A percentile compares a stretch with the other conserved stretches of the same genome.
phyloP scores from a whole-genome alignment of 371 early-diverging fungal species.

The Actinomortierella ambigua region DNA sequence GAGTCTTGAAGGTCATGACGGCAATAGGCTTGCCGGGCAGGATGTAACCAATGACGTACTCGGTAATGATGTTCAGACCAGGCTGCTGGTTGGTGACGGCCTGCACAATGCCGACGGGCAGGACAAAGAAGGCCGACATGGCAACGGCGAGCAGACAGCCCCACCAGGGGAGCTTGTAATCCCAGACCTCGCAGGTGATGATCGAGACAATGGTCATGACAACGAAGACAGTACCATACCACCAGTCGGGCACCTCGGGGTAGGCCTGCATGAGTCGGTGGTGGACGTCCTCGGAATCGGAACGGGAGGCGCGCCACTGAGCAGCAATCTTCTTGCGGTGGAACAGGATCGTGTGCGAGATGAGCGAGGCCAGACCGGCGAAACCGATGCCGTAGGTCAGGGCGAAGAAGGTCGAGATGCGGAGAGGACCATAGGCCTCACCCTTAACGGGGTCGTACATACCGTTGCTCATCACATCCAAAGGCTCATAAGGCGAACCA shows the following conservation, averaged over 20 bases:
- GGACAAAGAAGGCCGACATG: slow-evolving; percentile 64
- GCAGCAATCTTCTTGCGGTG: slow-evolving; percentile 50
- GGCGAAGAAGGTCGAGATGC: slow-evolving; percentile 65
- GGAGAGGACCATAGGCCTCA: slow-evolving; percentile 55
- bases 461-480: slow-evolving; percentile 50
- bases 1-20: slow-evolving; percentile 52
- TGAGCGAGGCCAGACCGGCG: slow-evolving; percentile 53
- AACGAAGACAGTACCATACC: slow-evolving; percentile 69
- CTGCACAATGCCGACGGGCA: slow-evolving; percentile 80
- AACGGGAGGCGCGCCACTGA: slow-evolving; percentile 24
- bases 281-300: slow-evolving; percentile 25
- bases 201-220: slow-evolving; percentile 62
- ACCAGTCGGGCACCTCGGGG: slow-evolving; percentile 72
- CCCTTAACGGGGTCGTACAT: slow-evolving; percentile 51
- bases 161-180: slow-evolving; percentile 72
- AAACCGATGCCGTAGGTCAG: slow-evolving; percentile 51
- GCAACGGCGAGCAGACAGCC: slow-evolving; percentile 67
- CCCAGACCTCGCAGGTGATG: slow-evolving; percentile 57
- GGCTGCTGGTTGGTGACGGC: slow-evolving; percentile 73
- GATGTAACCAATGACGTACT: slow-evolving; percentile 60
- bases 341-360: slow-evolving; percentile 56
- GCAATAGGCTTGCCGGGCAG: slow-evolving; percentile 55
- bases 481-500: slow-evolving; percentile 56
- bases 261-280: slow-evolving; percentile 52
- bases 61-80: slow-evolving; percentile 73